Base-by-base conservation (phyloP, 345 rosid genomes). In the Firmiana major region DNA sequence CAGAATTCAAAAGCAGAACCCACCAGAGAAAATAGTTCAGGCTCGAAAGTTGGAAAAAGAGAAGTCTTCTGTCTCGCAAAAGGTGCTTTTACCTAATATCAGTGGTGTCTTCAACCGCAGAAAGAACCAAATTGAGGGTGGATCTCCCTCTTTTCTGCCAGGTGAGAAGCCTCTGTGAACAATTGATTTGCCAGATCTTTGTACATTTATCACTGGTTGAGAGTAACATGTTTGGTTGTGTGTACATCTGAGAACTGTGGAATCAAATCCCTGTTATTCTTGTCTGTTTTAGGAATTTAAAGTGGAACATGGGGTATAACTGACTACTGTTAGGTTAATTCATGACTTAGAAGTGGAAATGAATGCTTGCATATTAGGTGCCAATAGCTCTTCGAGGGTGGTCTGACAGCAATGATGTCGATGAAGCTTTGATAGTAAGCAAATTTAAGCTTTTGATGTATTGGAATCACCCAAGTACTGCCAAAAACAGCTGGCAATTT, bases 121-220 rank as follows among this genome's bases (percentile, higher is more conserved):
- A 83, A 95, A 87, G 92, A 92, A 86, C 85, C 97, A 90, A 83
- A 78, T 84, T 19, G 97, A 93, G 75, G 93, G 97, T 66, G 97
- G 98, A 43, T 89, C 98, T 46, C 90, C 94, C 64, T 95, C 97
- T 38, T 88, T 82, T 78, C 87, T 90, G 60, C 90, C 97, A 16
- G 93, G 93, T 57, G 97, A 88, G 87, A 88, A 82, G 84, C 87
- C 89, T 60, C n/a, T 87, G 53, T 90, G 55, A 83, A 90, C 48
- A 36, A 59, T 74, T 63, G 43, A 70, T 60, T 58, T 77, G 63
- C 58, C 28, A 62, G 78, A 78, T 51, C 71, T 22, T 63, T 80
- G 69, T 77, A 71, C 75, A 75, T 67, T 77, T 82, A 81, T 84
- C 79, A 69, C 84, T 79, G 72, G 77, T 79, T 76, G 65, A 73